Evolutionary conservation across 75 land plant species (phyloP), one percentile per base, ranked within the genome.

Genomic region (Larix kaempferi): DNA sequence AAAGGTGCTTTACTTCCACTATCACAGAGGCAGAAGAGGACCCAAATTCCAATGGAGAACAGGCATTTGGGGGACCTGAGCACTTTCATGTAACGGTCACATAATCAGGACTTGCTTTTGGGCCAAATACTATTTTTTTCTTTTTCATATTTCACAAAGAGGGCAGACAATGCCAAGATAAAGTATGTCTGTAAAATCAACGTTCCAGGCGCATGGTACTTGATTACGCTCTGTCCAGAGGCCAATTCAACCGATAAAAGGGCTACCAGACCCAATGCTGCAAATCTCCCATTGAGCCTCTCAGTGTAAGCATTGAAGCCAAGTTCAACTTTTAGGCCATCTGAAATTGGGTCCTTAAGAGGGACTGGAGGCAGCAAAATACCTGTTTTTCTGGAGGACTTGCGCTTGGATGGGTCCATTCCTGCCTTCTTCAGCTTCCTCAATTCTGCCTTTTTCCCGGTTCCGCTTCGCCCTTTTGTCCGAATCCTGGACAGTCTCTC

Each of bases 71-170:
- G 54, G 54, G 54, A 49, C 54, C 54, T 49, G 2, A 10, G 11
- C 54, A 49, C 12, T 49, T 10, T 49, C 54, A 49, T 49, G 54
- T 49, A 49, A 49, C 2, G 54, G 54, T 49, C 10, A 10, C 2
- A 49, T 11, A 49, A 49, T 49, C 54, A 49, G 54, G 54, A 49
- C 57, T 73, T 73, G 57, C 3, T 54, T 26, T 73, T 54, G 57
- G 98, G 98, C 98, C 98, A 95, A 37, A 92, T 77, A 75, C 98
- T 95, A 37, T 85, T 85, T 80, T 77, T 90, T 84, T 95, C 98
- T 79, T 91, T 95, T 85, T 95, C 91, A 62, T 79, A 90, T 81
- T 95, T 95, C 22, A 95, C 80, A 76, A 82, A 86, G 61, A 92
- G 3, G 7, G 98, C 95, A 6, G 88, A 63, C 25, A 77, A 81